These are phyloP conservation scores for Scheffersomyces quercinus DNA, from an alignment of 1,139 yeast species.

Conservation along the genomic window DNA sequence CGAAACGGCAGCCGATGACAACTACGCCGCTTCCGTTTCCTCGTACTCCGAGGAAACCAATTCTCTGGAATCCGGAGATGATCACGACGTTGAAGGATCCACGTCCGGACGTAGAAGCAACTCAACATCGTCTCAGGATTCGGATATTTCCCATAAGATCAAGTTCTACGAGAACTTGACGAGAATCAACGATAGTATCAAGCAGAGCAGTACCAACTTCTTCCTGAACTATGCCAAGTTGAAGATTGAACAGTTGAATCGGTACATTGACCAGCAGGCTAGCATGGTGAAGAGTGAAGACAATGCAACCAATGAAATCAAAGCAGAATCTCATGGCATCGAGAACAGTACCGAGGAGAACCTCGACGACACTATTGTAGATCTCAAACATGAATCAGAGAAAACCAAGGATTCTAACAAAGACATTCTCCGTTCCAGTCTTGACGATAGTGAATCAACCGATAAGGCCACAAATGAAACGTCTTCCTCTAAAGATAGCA, in stretches of 20 bases:
- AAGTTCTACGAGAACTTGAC: constrained; percentile 30
- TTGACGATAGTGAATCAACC: not conserved
- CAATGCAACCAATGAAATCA: not conserved
- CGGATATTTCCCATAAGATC: constrained; percentile 11
- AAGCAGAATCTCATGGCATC: not conserved
- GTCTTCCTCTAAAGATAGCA: not conserved
- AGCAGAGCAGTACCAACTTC: constrained; percentile 24
- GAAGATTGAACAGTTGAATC: constrained; percentile 17
- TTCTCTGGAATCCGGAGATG: not conserved
- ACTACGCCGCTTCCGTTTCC: not conserved
- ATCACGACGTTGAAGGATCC: not conserved
- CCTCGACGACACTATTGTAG: not conserved
- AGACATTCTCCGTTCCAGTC: too few species aligned
- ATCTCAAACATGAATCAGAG: not conserved
- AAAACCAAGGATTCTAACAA: too few species aligned
- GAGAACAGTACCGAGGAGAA: not conserved
- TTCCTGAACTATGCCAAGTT: constrained; percentile 21
- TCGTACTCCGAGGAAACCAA: not conserved
- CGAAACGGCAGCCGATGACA: not conserved
- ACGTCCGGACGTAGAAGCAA: too few species aligned
- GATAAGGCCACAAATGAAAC: not conserved
- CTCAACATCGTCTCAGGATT: not conserved
- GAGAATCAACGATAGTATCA: constrained; percentile 25
- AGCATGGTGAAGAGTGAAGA: not conserved
- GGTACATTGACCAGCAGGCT: constrained; percentile 10